Base-by-base conservation (phyloP, 202 grass and related monocot species). In the Elaeis oleifera region DNA sequence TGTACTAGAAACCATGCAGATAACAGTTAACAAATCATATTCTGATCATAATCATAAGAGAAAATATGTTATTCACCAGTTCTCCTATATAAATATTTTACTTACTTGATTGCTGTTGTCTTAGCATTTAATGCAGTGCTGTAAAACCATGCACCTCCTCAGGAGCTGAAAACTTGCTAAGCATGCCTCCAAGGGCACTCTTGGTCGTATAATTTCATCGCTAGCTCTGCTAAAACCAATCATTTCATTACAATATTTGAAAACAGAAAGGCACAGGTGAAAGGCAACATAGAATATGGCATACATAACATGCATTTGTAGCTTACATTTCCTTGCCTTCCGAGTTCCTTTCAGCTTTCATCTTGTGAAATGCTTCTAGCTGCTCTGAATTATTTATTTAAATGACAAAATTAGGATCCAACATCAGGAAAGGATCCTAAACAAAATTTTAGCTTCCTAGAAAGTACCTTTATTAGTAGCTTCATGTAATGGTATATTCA, bases 71-170 rank as follows among this genome's bases (percentile, higher is more conserved):
- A 36, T 36, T 51, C 17, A 27, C 14, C 5, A 23, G 6, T 7
- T 5, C 16, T 31, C 9, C 15, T 36, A 18, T 8, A 54, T 31
- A 36, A 23, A 20, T 31, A 20, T 16, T 7, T 62, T 64, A 49
- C 84, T 53, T 92, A 97, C 94, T 92, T 92, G 24, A 83, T 82
- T 72, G 88, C 94, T 22, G 88, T 99, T 3, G 82, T 99, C 69
- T 92, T 92, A 9, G 80, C 79, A 84, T 89, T 92, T 71, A 99
- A 86, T 77, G 94, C 94, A 64, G 85, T 86, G 73, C 94, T 99
- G 67, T 84, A 81, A 80, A 99, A 26, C 84, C 94, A 50, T 75
- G 77, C 28, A 99, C 67, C 75, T 99, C 94, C 39, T 99, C 85
- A 5, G 82, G 77, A 71, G 79, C 81, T 50, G 85, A 81, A 84